Evolutionary conservation across 805 yeast genomes (phyloP), one percentile per base, ranked within the genome.

Genomic region (Cyberlindnera bimundalis): DNA sequence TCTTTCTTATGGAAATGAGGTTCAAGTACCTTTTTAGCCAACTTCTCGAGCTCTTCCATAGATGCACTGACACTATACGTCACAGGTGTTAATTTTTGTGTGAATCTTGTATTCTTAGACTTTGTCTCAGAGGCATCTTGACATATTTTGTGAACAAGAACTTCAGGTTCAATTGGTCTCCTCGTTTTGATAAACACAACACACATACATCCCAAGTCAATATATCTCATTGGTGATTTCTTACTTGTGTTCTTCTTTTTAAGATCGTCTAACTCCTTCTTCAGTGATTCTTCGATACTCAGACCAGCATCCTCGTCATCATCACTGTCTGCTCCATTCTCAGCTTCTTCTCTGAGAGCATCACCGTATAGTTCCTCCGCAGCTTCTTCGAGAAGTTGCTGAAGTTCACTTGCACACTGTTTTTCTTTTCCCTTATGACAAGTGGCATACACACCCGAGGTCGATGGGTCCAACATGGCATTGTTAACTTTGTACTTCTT

Each of bases 371-470:
- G 6, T 10, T 21, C 24, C 39, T 71, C 71, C 12, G 73, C 48
- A 33, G 74, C 71, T 15, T 81, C 87, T 36, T 66, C 64, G 30
- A 89, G 71, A 9, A 87, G 57, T 42, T 67, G 61, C 46, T 75
- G 69, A 51, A 89, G 64, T 59, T 89, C 97, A 47, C 78, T 78
- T n/a, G 82, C 73, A 45, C 95, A 87, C 39, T 74, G 79, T 39
- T 72, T 72, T 60, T 93, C 99, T 44, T 81, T 79, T 28, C 84
- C 83, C 52, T 96, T 73, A 36, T 79, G 76, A 61, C 97, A 91
- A 0, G 98, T 85, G 11, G 89, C 96, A 62, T 85, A 93, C 1
- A 93, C 71, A 0, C 99, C 99, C 28, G 81, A 67, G 40, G 93
- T 84, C 29, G 83, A 83, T 0, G 96, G 96, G 54, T 90, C 96